A percentile compares a stretch with the other conserved stretches of the same genome.
Conservation (phyloP, 768 basidiomycete genomes). For the Leccinum aurantiacum region DNA sequence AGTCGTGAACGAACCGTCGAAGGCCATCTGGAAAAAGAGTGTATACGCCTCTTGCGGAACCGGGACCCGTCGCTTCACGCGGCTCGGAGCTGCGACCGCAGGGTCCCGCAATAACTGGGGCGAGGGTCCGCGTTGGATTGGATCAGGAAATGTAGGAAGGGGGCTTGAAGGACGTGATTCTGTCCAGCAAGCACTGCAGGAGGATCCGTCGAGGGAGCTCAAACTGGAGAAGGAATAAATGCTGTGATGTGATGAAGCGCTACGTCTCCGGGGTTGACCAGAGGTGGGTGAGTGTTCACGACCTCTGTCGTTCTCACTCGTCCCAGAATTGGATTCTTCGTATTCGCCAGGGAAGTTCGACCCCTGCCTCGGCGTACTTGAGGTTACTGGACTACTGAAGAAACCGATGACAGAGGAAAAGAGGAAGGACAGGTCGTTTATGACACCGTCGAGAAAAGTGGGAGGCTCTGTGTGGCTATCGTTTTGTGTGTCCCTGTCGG, state of each 20-base stretch:
- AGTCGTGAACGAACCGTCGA: conserved; percentile 50
- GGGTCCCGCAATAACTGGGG: conserved; percentile 27
- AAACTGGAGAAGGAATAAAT: conserved; percentile 43
- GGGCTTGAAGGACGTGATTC: conserved; percentile 24
- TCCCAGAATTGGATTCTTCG: conserved; percentile 16
- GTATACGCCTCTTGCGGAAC: conserved; percentile 32
- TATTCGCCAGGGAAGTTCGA: conserved; percentile 23
- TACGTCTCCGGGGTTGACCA: conserved; percentile 6
- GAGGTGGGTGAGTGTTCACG: conserved; percentile 4
- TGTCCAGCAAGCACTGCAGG: conserved; percentile 38
- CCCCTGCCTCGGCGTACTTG: background rate
- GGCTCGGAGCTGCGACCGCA: background rate
- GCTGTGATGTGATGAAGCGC: conserved; percentile 30
- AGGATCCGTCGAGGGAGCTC: conserved; percentile 45
- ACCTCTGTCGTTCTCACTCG: background rate
- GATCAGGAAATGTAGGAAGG: conserved; percentile 27
- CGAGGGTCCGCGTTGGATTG: conserved; percentile 31
- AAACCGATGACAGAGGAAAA: conserved; percentile 18
- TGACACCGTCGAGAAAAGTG: conserved; percentile 20
- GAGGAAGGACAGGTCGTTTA: conserved; percentile 18
- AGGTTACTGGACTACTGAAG: conserved; percentile 1
- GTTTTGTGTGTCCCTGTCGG: background rate
- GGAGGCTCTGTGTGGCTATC: background rate
- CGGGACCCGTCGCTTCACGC: conserved; percentile 1
- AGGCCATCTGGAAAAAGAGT: conserved; percentile 40